Conservation (phyloP, 2,329 filamentous ascomycete species). For the Aspergillus novofumigatus region DNA sequence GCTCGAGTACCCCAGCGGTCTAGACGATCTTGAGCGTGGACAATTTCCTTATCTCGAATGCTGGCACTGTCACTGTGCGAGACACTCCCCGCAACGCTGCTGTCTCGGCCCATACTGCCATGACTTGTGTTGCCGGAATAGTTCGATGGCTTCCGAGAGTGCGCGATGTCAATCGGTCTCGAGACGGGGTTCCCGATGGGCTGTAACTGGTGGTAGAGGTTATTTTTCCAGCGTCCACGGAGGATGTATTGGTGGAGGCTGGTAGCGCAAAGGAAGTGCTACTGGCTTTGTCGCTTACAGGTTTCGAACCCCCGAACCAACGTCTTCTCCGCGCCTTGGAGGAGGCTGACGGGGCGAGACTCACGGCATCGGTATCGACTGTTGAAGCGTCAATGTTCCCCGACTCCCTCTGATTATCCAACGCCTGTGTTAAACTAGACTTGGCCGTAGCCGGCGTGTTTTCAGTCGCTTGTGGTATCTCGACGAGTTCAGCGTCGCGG, state of each 20-base stretch:
- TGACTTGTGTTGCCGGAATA: slow-evolving; percentile 17
- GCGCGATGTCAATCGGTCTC: slow-evolving; percentile 29
- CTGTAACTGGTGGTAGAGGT: slow-evolving; percentile 16
- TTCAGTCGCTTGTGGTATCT: slow-evolving; percentile 52
- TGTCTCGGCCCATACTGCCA: slow-evolving; percentile 17
- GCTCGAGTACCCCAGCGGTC: slow-evolving; percentile 52
- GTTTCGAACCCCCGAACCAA: slow-evolving; percentile 35
- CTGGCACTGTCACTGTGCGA: slow-evolving; percentile 30
- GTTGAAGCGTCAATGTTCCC: slow-evolving; percentile 16
- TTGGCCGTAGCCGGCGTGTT: slow-evolving; percentile 41
- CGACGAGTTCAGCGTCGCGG: slow-evolving; percentile 90
- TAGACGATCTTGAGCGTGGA: slow-evolving; percentile 45
- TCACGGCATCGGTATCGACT: slow-evolving; percentile 23
- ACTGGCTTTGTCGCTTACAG: slow-evolving; percentile 25
- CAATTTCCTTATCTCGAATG: slow-evolving; percentile 35
- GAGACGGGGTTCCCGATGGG: slow-evolving; percentile 16
- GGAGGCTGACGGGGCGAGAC: slow-evolving; percentile 24
- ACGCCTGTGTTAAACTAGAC: slow-evolving; percentile 28
- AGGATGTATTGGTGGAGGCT: slow-evolving; percentile 16
- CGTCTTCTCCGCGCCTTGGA: slow-evolving; percentile 31
- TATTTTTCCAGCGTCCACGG: slow-evolving; percentile 21
- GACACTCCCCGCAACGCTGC: slow-evolving; percentile 22
- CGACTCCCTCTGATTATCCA: slow-evolving; percentile 19
- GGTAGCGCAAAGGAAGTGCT: slow-evolving; percentile 17
- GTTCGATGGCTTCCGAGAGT: slow-evolving; percentile 24